These are phyloP conservation scores for Kewa caespitosa DNA, from an alignment of 179 eudicot species.

Conservation along the genomic window DNA sequence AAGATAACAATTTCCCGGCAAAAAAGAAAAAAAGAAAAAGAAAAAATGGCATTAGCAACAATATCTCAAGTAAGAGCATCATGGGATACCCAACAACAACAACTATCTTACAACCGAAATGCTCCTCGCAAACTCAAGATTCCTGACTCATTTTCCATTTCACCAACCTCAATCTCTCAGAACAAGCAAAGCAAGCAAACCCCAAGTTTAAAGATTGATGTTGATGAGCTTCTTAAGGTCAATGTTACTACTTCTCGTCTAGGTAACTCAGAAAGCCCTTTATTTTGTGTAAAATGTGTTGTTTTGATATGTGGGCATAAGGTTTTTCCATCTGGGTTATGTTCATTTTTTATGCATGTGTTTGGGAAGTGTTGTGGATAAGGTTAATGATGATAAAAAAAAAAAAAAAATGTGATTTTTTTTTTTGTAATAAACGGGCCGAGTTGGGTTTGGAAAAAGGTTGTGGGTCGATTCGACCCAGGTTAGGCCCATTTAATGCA, in stretches of 20 bases:
- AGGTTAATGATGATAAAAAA: background rate
- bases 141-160: slow-evolving; percentile 21
- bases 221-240: slow-evolving; percentile 51
- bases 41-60: slow-evolving; percentile 34
- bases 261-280: slow-evolving; percentile 34
- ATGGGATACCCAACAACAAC: slow-evolving; percentile 63
- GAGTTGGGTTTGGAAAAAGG: too few relatives aligned
- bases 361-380: background rate
- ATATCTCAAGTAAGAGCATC: slow-evolving; percentile 41
- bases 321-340: slow-evolving; percentile 4
- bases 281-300: background rate
- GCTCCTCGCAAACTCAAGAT: slow-evolving; percentile 43
- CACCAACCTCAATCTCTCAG: slow-evolving; percentile 8
- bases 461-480: too few relatives aligned
- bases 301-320: background rate
- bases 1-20: too few relatives aligned
- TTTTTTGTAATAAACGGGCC: too few relatives aligned
- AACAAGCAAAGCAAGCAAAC: slow-evolving; percentile 15
- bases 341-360: slow-evolving; percentile 2
- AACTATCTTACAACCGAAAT: slow-evolving; percentile 67
- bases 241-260: slow-evolving; percentile 22
- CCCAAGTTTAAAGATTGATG: slow-evolving; percentile 33
- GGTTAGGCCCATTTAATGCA: too few relatives aligned
- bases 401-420: background rate
- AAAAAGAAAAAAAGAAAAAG: background rate